These are phyloP conservation scores for Echium plantagineum DNA, from an alignment of 257 asterid genomes.

Conservation along the genomic window DNA sequence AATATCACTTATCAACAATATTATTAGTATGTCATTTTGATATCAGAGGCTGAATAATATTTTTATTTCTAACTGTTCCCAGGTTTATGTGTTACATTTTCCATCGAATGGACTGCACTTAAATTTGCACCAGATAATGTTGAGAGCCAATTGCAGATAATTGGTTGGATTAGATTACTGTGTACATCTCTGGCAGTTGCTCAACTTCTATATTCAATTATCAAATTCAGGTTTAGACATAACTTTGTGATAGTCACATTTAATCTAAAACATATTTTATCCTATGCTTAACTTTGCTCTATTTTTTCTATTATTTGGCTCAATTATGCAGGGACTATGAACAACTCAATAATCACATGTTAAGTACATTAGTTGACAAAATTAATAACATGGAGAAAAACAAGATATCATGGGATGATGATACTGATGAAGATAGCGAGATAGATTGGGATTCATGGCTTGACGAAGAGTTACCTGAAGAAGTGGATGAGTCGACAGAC, in stretches of 20 bases:
- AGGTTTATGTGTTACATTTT: constrained; percentile 52
- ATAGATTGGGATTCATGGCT: constrained; percentile 60
- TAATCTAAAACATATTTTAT: neutral
- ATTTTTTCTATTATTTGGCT: neutral
- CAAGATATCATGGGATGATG: constrained; percentile 27
- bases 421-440: constrained; percentile 37
- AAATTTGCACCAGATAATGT: constrained; percentile 26
- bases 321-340: constrained; percentile 55
- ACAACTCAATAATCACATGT: constrained; percentile 51
- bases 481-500: constrained; percentile 36
- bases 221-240: constrained; percentile 44
- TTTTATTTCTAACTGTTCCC: constrained; percentile 3
- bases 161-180: constrained; percentile 29
- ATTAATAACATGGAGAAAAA: constrained; percentile 39
- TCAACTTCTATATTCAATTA: constrained; percentile 58
- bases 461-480: constrained; percentile 51
- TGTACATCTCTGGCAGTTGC: constrained; percentile 27
- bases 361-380: constrained; percentile 44
- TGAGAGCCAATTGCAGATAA: constrained; percentile 41
- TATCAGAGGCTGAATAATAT: neutral
- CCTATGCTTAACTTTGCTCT: neutral
- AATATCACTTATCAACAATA: neutral
- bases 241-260: neutral
- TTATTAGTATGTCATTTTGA: neutral
- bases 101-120: constrained; percentile 33